Evolutionary conservation across 345 rosid genomes (phyloP), one percentile per base, ranked within the genome.

Genomic region (Populus euphratica): DNA sequence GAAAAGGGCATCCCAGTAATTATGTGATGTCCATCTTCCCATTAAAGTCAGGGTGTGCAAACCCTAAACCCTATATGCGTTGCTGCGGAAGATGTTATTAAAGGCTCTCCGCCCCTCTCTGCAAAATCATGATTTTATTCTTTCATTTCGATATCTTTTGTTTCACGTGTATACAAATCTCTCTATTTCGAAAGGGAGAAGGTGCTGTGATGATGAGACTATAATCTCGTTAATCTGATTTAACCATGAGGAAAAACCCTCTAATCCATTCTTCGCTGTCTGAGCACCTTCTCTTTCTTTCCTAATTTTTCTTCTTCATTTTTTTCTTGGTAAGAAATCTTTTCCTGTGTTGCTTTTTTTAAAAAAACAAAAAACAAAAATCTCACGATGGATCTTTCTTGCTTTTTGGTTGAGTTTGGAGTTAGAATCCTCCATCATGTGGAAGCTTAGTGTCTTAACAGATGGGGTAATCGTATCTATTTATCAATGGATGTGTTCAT

Each of bases 141-240:
- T 61, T 25, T 67, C 36, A 11, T 18, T 18, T 67, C 5, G 3
- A 31, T 13, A 6, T 8, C 4, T 67, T 67, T 33, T 31, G 8
- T 5, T 65, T 25, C 5, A 6, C 20, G 21, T 38, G 10, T 38
- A 21, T 20, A 52, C 59, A 52, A 20, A 52, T 6, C 59, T 52
- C 0, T 38, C 8, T 9, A 16, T 14, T 38, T 68, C 47, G 27
- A 35, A 33, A 68, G 27, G 12, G 67, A 47, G 77, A 67, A 27
- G 76, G 78, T 76, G 81, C 83, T 74, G 25, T 79, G 85, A 83
- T 29, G 85, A 82, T 75, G 80, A 82, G 66, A 75, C 4, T 21
- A 72, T 44, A 52, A 79, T 83, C 85, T 79, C 85, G 85, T 79
- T 83, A 83, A 83, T 83, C 83, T 69, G 85, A 83, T 64, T 66